Evolutionary conservation across 495 filamentous ascomycete species (phyloP), one percentile per base, ranked within the genome.

Genomic region (Daldinia bambusicola): DNA sequence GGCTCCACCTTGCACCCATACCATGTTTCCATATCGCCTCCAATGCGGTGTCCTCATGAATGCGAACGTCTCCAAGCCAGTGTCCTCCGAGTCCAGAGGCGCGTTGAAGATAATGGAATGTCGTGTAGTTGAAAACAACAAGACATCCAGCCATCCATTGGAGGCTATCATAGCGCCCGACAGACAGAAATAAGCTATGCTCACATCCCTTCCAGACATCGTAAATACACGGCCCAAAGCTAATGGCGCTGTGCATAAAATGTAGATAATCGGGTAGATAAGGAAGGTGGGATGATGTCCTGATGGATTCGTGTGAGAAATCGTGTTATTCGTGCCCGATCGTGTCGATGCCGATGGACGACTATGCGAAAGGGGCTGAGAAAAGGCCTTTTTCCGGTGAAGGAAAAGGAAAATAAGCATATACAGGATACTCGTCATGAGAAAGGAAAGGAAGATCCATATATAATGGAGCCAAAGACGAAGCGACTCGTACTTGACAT

Each of bases 401-500:
- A 93, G 84, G 62, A 83, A 84, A 64, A 91, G 70, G 78, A 86
- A 91, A 76, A 92, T 88, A 61, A 89, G 77, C 1, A 80, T 80
- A 77, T 94, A 94, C 13, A 93, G 83, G 43, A 82, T 63, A 53
- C 89, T 83, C 12, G 89, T 92, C 18, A 87, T 75, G 70, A 89
- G 86, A 66, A 93, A 86, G 58, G 86, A 82, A 51, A 93, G 78
- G 79, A 93, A 93, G 77, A 93, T 91, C 86, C 89, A 94, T 68
- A 93, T 83, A 74, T 94, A 94, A 72, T 94, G 92, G 18, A 90
- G 85, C 82, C 86, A 88, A 0, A 94, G 84, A 67, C 91, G 91
- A 43, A 88, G 80, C 6, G 76, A 71, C 62, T 88, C 84, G 77
- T 88, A 92, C 1, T 83, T 76, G 41, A 82, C 75, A 69, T 85